Base-by-base conservation (phyloP, 2,329 filamentous ascomycete genomes). In the Aureobasidium sp. region DNA sequence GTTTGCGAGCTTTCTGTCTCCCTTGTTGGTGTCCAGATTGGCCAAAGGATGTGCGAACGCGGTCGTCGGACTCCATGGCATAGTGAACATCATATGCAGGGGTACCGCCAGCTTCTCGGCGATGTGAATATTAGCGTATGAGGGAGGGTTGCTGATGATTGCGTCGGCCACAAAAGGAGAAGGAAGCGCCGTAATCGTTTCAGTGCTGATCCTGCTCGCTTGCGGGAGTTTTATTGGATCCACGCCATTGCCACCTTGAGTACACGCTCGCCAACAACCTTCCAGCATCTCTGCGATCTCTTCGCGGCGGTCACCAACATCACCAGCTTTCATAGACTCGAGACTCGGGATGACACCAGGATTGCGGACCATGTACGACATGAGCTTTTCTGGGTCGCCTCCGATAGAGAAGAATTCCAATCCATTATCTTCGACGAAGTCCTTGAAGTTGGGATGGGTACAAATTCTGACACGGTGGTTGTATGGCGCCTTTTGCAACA, bases 301-400 rank as follows among this genome's bases (percentile, higher is more conserved):
- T 66, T 92, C 87, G 63, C 93, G 84, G 64, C 94, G 92, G 63
- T 90, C 83, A 63, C 86, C 84, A 64, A 95, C 91, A 14, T 88
- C 89, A 90, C 12, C 90, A 90, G 66, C 82, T 88, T 64, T 85
- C 86, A 55, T 95, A 74, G 1, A 88, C 86, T 57, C 91, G 87
- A 64, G 93, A 0, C 88, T 88, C 1, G 91, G 91, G 86, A 95
- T 90, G 36, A 96, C 78, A 0, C 90, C 89, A 0, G 91, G 90
- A 67, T 94, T 89, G 73, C 92, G 92, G 48, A 94, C 90, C 90
- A 95, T 95, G 69, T 93, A 95, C 2, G 90, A 89, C 79, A 81
- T 81, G 51, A 84, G 1, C 88, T 88, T 1, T 90, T 91, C 87
- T 94, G 79, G 79, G 64, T 81, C 79, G 5, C 78, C 79, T 17